Evolutionary conservation across 1,284 basidiomycete species (phyloP).

Genomic region (Wallemia ichthyophaga): DNA sequence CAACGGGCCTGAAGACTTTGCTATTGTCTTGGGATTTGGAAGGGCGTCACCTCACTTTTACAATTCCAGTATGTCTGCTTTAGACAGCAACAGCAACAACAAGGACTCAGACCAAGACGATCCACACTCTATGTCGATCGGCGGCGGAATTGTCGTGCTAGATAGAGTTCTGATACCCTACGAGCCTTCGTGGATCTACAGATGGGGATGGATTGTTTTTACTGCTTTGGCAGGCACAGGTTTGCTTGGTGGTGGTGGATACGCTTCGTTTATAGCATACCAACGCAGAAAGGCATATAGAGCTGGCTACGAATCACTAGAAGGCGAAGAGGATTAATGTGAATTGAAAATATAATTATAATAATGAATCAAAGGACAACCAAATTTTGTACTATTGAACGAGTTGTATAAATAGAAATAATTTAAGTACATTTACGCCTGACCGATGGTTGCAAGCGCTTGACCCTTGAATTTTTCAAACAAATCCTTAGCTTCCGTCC

Average conservation of each 20-base stretch:
- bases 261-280: neutral
- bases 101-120: constrained; percentile 5
- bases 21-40: constrained; percentile 47
- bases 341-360: too few species aligned
- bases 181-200: constrained; percentile 45
- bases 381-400: too few species aligned
- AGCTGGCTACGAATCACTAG: neutral
- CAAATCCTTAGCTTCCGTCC: constrained; percentile 65
- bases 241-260: neutral
- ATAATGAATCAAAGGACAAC: too few species aligned
- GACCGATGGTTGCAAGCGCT: constrained; percentile 14
- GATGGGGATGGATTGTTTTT: constrained; percentile 23
- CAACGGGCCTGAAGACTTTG: constrained; percentile 37
- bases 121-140: constrained; percentile 15
- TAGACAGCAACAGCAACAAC: constrained; percentile 4
- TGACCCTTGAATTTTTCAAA: constrained; percentile 44
- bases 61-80: constrained; percentile 9
- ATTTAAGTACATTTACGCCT: constrained; percentile 5
- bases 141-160: constrained; percentile 64
- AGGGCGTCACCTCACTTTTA: constrained; percentile 29
- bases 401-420: constrained; percentile 1
- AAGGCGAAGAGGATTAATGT: neutral
- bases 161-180: constrained; percentile 61
- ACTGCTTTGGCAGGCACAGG: constrained; percentile 1
- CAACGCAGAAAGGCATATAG: neutral